Percentiles rank a stretch among this genome's conserved stretches.
phyloP scores from a whole-genome alignment of 139 green algal genomes.

The Tetradesmus obliquus region DNA sequence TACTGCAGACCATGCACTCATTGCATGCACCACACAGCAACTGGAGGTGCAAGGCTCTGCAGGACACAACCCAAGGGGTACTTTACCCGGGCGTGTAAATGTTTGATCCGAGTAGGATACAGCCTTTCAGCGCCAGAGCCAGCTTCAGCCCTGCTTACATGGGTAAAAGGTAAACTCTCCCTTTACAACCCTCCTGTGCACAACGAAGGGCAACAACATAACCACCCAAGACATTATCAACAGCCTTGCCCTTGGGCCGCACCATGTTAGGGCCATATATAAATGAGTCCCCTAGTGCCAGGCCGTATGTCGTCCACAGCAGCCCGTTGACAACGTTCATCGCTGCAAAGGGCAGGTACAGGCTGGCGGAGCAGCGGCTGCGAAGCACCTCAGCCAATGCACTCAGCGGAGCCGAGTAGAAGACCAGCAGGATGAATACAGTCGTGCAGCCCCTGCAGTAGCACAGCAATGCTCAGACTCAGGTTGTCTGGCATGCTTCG shows the following conservation, averaged over 20 bases:
- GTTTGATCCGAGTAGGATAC: too few species aligned
- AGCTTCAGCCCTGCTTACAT: too few species aligned
- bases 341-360: slow-evolving; percentile 40
- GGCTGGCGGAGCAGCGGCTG: slow-evolving; percentile 27
- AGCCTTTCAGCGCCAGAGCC: too few species aligned
- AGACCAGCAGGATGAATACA: slow-evolving; percentile 43
- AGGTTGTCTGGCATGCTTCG: not conserved
- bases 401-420: slow-evolving; percentile 39
- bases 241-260: not conserved
- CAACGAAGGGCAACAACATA: too few species aligned
- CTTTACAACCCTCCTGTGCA: too few species aligned
- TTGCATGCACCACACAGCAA: not conserved
- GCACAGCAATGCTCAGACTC: not conserved
- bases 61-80: too few species aligned
- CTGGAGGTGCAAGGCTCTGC: not conserved
- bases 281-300: slow-evolving; percentile 35
- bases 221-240: not conserved
- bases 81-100: too few species aligned
- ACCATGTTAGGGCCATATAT: slow-evolving; percentile 44
- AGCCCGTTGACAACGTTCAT: slow-evolving; percentile 33
- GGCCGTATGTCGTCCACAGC: slow-evolving; percentile 32
- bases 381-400: slow-evolving; percentile 34
- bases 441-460: slow-evolving; percentile 19
- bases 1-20: not conserved
- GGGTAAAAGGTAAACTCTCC: too few species aligned